Percentiles rank a stretch among this genome's conserved stretches.
phyloP scores from a whole-genome alignment of 73 alveolate species.

The Blepharisma japonicum region DNA sequence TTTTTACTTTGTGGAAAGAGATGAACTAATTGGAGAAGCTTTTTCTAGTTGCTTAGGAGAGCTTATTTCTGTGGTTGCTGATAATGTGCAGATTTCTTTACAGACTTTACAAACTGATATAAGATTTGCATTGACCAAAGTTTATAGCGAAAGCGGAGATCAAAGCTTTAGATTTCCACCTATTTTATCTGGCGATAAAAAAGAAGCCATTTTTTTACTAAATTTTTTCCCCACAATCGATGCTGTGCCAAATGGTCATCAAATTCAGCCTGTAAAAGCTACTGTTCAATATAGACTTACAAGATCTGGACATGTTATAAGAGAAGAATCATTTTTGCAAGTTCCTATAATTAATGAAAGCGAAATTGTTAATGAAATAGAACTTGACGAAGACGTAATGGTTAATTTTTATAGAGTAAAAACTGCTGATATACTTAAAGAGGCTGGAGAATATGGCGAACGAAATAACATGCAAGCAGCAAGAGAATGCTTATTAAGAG shows the following conservation, averaged over 20 bases:
- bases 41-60: constrained; percentile 49
- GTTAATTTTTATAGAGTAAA: constrained; percentile 44
- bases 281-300: constrained; percentile 25
- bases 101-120: constrained; percentile 22
- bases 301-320: constrained; percentile 14
- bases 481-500: neutral
- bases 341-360: constrained; percentile 2
- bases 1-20: constrained; percentile 54
- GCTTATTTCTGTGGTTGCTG: constrained; percentile 48
- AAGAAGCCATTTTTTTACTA: constrained; percentile 31
- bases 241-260: neutral
- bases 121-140: constrained; percentile 41
- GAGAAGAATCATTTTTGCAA: constrained; percentile 16
- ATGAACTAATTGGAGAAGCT: constrained; percentile 29
- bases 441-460: constrained; percentile 41
- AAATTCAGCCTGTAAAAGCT: constrained; percentile 17
- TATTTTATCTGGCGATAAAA: constrained; percentile 35
- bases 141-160: constrained; percentile 30
- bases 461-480: constrained; percentile 34
- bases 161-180: constrained; percentile 29
- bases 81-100: constrained; percentile 35
- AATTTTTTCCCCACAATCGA: neutral
- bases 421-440: constrained; percentile 39
- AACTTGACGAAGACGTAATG: constrained; percentile 45
- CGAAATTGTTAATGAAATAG: neutral